Percentiles rank a stretch among this genome's conserved stretches.
Conservation (phyloP, 1,139 yeast genomes). For the Ogataea hybrid region DNA sequence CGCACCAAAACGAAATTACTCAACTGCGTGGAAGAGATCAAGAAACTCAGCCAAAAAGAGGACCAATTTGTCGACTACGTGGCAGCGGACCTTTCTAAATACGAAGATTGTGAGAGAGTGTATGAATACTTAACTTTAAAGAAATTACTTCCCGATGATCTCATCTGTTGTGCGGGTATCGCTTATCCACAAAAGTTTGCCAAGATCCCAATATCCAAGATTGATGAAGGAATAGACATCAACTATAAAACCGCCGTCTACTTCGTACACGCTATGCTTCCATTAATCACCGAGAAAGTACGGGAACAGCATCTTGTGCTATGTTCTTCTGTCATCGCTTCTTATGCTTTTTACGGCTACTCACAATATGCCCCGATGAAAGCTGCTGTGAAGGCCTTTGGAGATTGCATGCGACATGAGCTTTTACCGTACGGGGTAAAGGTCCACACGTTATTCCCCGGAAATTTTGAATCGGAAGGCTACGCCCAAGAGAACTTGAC, state of each 20-base stretch:
- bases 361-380: constrained; percentile 88
- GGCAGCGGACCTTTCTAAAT: constrained; percentile 65
- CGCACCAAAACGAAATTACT: constrained; percentile 60
- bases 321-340: constrained; percentile 78
- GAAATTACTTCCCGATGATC: constrained; percentile 55
- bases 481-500: constrained; percentile 75
- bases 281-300: constrained; percentile 37
- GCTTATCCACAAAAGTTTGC: constrained; percentile 76
- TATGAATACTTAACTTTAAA: constrained; percentile 30
- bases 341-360: constrained; percentile 89
- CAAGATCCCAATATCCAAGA: constrained; percentile 59
- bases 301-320: constrained; percentile 53
- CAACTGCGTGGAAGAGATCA: constrained; percentile 45
- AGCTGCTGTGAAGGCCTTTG: constrained; percentile 73
- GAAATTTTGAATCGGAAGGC: constrained; percentile 90
- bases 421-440: constrained; percentile 62
- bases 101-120: constrained; percentile 45
- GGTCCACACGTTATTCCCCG: constrained; percentile 71
- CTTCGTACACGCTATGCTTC: constrained; percentile 61
- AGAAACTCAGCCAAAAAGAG: constrained; percentile 25
- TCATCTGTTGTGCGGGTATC: constrained; percentile 87
- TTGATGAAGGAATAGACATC: constrained; percentile 58
- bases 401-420: constrained; percentile 81
- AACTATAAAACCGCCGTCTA: constrained; percentile 76
- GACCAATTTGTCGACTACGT: constrained; percentile 44